Evolutionary conservation across 2,329 filamentous ascomycete species (phyloP).

Genomic region (Alternaria rosae): DNA sequence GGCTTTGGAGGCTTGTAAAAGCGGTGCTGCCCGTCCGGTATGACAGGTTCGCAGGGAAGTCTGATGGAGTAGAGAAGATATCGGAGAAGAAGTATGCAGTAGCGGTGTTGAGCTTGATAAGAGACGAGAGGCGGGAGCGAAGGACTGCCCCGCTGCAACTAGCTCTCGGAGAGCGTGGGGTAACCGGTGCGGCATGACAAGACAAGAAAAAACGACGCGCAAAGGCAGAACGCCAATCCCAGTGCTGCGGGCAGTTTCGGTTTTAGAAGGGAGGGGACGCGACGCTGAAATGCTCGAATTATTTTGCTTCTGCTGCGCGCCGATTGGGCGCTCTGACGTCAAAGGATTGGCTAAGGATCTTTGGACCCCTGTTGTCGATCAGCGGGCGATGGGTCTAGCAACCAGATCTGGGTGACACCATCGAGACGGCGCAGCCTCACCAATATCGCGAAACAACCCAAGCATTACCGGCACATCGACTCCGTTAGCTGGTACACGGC

Average conservation of each 20-base stretch:
- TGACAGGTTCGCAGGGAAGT: conserved; percentile 7
- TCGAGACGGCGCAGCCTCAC: conserved; percentile 3
- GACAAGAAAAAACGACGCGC: conserved; percentile 6
- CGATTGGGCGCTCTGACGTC: conserved; percentile 41
- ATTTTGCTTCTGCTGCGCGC: conserved; percentile 27
- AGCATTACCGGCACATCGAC: neutral
- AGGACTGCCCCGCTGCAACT: conserved; percentile 20
- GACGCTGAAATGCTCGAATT: conserved; percentile 11
- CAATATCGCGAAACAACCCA: conserved; percentile 3
- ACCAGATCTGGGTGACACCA: conserved; percentile 19
- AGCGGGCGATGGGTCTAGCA: conserved; percentile 10
- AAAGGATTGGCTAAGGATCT: conserved; percentile 21
- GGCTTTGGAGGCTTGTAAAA: conserved; percentile 3
- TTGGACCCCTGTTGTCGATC: conserved; percentile 30
- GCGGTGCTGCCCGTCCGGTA: neutral
- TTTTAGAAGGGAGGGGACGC: conserved; percentile 23
- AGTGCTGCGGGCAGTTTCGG: conserved; percentile 29
- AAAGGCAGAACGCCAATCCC: conserved; percentile 19
- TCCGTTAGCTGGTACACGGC: neutral
- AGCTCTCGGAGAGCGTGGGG: conserved; percentile 33
- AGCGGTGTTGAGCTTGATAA: conserved; percentile 11
- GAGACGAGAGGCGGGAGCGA: conserved; percentile 9
- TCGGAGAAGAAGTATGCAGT: conserved; percentile 1
- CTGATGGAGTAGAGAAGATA: neutral
- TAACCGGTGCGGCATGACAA: conserved; percentile 28